phyloP scores from a whole-genome alignment of 805 yeast species.

The Ogataea methanolica region DNA sequence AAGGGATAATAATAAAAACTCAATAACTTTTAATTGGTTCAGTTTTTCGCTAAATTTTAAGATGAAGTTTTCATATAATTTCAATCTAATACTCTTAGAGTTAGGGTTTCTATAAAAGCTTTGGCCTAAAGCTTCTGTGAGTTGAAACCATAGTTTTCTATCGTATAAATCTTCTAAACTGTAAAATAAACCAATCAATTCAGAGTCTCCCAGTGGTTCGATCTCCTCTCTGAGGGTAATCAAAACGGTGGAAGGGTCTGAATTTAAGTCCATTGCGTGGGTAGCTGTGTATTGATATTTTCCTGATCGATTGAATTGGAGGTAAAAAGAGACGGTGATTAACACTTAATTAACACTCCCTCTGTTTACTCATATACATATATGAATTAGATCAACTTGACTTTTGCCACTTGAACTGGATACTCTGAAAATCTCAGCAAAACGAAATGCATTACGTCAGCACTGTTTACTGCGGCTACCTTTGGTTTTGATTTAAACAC shows the following conservation, averaged over 20 bases:
- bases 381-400: too few relatives aligned
- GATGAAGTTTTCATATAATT: slow-evolving; percentile 69
- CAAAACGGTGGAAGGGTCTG: slow-evolving; percentile 44
- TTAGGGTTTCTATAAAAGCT: slow-evolving; percentile 55
- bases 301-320: too few relatives aligned
- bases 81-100: slow-evolving; percentile 52
- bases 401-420: too few relatives aligned
- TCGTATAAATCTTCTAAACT: slow-evolving; percentile 82
- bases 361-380: too few relatives aligned
- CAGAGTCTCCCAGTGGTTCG: slow-evolving; percentile 40
- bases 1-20: slow-evolving; percentile 56
- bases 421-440: too few relatives aligned
- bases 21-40: slow-evolving; percentile 74
- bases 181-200: slow-evolving; percentile 55
- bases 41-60: slow-evolving; percentile 61
- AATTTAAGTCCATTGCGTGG: slow-evolving; percentile 18
- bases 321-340: too few relatives aligned
- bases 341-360: too few relatives aligned
- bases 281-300: background rate
- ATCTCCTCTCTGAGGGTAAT: slow-evolving; percentile 62
- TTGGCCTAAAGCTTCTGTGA: slow-evolving; percentile 59
- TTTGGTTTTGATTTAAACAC: too few relatives aligned
- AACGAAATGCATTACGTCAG: too few relatives aligned
- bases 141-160: slow-evolving; percentile 91
- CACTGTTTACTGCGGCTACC: too few relatives aligned